These are phyloP conservation scores for Rhizopogon vesiculosus DNA, from an alignment of 768 basidiomycete genomes.

Conservation along the genomic window DNA sequence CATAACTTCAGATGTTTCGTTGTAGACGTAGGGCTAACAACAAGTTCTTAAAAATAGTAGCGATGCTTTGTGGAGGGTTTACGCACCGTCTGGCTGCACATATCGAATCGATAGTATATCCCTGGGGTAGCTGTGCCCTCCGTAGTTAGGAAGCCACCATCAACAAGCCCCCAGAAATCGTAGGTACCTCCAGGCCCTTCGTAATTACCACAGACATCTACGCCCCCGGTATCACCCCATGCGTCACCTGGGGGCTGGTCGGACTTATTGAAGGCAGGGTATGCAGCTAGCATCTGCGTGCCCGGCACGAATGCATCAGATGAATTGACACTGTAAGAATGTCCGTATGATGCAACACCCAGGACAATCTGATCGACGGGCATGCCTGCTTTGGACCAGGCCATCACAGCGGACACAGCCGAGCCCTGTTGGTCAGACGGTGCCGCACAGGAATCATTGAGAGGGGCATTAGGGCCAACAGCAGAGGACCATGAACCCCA, in stretches of 20 bases:
- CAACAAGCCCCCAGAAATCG: constrained; percentile 60
- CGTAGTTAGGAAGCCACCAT: constrained; percentile 46
- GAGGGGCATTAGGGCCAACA: constrained; percentile 79
- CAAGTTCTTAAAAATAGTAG: not conserved
- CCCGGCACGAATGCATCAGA: constrained; percentile 16
- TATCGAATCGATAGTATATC: constrained; percentile 52
- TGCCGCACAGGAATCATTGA: constrained; percentile 71
- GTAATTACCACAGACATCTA: constrained; percentile 59
- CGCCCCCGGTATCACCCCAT: constrained; percentile 43
- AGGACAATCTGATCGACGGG: constrained; percentile 69
- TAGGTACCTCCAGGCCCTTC: constrained; percentile 40
- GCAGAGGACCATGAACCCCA: constrained; percentile 48
- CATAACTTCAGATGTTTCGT: constrained; percentile 45
- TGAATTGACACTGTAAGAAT: constrained; percentile 47
- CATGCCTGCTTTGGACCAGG: constrained; percentile 78
- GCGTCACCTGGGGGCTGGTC: constrained; percentile 48
- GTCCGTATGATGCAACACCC: constrained; percentile 82
- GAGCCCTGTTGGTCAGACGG: constrained; percentile 61
- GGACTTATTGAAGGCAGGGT: constrained; percentile 45
- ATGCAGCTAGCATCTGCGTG: constrained; percentile 34
- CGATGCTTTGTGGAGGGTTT: not conserved
- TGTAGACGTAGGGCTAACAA: constrained; percentile 66
- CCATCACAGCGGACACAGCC: constrained; percentile 64
- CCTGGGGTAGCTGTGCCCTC: constrained; percentile 45
- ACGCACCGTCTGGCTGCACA: constrained; percentile 72